A percentile compares a stretch with the other conserved stretches of the same genome.
Evolutionary conservation across 139 green algal species (phyloP).

Genomic region (Picochlorum sp.): DNA sequence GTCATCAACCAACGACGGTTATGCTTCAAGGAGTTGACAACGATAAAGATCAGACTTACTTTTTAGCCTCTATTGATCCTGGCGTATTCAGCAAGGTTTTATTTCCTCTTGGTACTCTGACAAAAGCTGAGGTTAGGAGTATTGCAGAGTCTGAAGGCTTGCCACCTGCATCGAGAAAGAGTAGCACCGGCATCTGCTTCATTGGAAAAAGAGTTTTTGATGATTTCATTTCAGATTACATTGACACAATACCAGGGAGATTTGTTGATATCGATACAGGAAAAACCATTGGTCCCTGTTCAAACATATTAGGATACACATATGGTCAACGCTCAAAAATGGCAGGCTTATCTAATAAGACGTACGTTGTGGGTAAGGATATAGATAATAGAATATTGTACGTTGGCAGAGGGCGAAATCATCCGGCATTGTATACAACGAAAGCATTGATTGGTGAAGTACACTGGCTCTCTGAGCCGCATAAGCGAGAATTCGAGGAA

Average conservation of each 20-base stretch:
- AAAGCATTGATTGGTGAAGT: constrained; percentile 31
- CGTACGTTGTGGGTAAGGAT: constrained; percentile 70
- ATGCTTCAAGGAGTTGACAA: constrained; percentile 53
- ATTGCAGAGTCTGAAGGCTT: constrained; percentile 38
- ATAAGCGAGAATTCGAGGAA: background rate
- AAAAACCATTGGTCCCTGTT: constrained; percentile 32
- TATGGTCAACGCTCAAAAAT: constrained; percentile 64
- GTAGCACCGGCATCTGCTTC: constrained; percentile 79
- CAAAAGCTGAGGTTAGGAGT: constrained; percentile 53
- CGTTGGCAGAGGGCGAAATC: constrained; percentile 42
- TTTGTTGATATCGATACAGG: constrained; percentile 47
- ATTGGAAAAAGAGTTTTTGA: constrained; percentile 63
- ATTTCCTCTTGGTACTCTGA: constrained; percentile 49
- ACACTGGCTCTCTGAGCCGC: constrained; percentile 45
- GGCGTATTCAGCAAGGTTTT: constrained; percentile 25
- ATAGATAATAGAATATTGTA: constrained; percentile 34
- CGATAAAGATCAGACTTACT: constrained; percentile 74
- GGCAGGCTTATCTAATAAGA: constrained; percentile 32
- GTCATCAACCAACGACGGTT: background rate
- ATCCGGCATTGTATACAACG: constrained; percentile 48
- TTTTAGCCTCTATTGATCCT: constrained; percentile 47
- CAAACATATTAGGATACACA: constrained; percentile 56
- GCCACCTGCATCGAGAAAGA: constrained; percentile 27
- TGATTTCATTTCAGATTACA: constrained; percentile 65
- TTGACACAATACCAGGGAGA: constrained; percentile 31